Evolutionary conservation across 306 rosid species (phyloP).

Genomic region (Vicia sativa): DNA sequence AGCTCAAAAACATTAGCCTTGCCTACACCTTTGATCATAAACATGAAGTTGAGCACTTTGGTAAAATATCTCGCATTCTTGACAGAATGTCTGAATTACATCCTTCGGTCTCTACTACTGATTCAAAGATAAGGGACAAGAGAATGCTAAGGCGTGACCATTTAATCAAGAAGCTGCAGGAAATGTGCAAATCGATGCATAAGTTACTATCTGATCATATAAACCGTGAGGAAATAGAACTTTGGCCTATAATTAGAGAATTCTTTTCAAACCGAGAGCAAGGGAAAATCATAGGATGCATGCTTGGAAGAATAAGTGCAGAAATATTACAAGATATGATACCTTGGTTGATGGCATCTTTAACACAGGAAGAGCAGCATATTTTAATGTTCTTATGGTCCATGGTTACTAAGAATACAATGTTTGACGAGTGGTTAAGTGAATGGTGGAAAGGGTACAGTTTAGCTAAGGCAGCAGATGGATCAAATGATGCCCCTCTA

Average conservation of each 20-base stretch:
- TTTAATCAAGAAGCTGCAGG: constrained; percentile 67
- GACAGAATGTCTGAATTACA: constrained; percentile 63
- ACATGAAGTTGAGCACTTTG: constrained; percentile 63
- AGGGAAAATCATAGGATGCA: constrained; percentile 71
- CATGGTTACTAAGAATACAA: constrained; percentile 77
- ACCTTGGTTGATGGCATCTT: constrained; percentile 89
- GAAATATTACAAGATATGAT: constrained; percentile 84
- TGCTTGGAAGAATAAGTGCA: constrained; percentile 84
- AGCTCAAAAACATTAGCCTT: constrained; percentile 77
- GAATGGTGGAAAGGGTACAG: constrained; percentile 93
- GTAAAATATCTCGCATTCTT: constrained; percentile 60
- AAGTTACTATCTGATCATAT: constrained; percentile 62
- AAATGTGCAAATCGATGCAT: constrained; percentile 72
- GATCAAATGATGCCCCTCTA: constrained; percentile 50
- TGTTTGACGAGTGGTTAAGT: constrained; percentile 87
- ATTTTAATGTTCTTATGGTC: constrained; percentile 77
- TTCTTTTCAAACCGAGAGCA: constrained; percentile 75
- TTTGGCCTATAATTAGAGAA: constrained; percentile 81
- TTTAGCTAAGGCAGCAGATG: constrained; percentile 49
- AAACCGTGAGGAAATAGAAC: constrained; percentile 77
- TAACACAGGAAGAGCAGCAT: constrained; percentile 77
- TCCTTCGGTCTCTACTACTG: constrained; percentile 49
- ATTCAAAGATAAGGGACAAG: constrained; percentile 44
- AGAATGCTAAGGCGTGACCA: constrained; percentile 48
- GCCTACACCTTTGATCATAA: constrained; percentile 86